These are phyloP conservation scores for Eragrostis nindensis DNA, from an alignment of 176 grass and related monocot species.

Conservation along the genomic window DNA sequence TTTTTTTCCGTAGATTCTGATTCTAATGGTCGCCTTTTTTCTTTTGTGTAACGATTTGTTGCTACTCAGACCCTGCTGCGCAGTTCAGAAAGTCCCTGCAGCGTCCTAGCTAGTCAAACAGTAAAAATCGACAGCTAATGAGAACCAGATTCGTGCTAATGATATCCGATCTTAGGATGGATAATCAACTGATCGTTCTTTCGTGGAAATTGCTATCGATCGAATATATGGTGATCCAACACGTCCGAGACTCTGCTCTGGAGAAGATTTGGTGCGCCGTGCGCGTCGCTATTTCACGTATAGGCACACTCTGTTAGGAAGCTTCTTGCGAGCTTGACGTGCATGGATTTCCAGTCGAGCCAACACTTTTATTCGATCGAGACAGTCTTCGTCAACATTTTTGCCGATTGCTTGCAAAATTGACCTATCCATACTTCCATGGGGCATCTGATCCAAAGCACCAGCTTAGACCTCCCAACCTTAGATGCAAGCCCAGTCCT, in stretches of 20 bases:
- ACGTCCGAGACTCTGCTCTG: neutral
- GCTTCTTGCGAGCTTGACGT: neutral
- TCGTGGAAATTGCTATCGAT: conserved; percentile 17
- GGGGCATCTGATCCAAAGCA: neutral
- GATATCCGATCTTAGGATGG: conserved; percentile 1
- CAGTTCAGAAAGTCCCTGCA: neutral
- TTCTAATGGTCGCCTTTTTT: too few species aligned
- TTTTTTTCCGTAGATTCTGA: neutral
- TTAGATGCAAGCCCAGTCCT: too few species aligned
- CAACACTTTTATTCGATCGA: neutral
- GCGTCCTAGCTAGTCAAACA: too few species aligned
- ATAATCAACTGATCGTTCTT: neutral
- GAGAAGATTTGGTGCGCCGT: conserved; percentile 11
- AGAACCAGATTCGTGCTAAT: conserved; percentile 31
- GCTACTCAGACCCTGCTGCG: neutral
- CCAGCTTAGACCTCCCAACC: too few species aligned
- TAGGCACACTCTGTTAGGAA: neutral
- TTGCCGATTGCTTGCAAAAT: neutral
- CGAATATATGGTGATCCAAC: conserved; percentile 39
- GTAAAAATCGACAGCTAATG: neutral
- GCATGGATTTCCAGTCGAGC: neutral
- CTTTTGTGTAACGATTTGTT: too few species aligned
- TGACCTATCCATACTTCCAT: neutral
- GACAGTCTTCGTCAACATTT: neutral
- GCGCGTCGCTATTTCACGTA: conserved; percentile 18